A percentile compares a stretch with the other conserved stretches of the same genome.
Evolutionary conservation across 176 grass and related monocot genomes (phyloP).

Genomic region (Coix lacrymajobi): DNA sequence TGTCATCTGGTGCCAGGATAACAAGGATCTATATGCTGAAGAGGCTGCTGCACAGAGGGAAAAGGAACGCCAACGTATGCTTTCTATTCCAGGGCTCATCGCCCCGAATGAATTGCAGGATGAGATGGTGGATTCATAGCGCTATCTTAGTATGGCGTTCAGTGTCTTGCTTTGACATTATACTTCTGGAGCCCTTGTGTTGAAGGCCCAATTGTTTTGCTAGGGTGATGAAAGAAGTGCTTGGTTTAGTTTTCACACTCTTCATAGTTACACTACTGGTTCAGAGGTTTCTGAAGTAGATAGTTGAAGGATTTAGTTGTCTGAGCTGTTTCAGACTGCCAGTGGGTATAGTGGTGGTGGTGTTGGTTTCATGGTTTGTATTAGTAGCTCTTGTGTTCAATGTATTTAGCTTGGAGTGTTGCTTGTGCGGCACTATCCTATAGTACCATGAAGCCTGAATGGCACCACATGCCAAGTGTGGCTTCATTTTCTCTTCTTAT

Average conservation of each 20-base stretch:
- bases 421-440: neutral
- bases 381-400: constrained; percentile 24
- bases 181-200: constrained; percentile 3
- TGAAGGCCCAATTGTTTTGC: neutral
- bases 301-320: constrained; percentile 14
- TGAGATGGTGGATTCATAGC: constrained; percentile 66
- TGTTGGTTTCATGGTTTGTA: constrained; percentile 21
- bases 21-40: constrained; percentile 75
- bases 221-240: constrained; percentile 16
- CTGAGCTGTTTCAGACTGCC: constrained; percentile 43
- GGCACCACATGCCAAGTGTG: neutral
- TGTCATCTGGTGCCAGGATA: constrained; percentile 38
- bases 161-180: neutral
- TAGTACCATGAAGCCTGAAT: neutral
- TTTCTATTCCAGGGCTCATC: constrained; percentile 63
- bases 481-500: neutral
- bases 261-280: neutral
- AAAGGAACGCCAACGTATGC: constrained; percentile 57
- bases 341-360: too few relatives aligned
- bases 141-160: neutral
- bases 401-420: constrained; percentile 23
- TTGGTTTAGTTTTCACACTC: neutral
- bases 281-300: constrained; percentile 21
- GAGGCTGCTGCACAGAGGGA: constrained; percentile 63
- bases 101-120: constrained; percentile 75